Evolutionary conservation across 305 asterid genomes (phyloP), one percentile per base, ranked within the genome.

Genomic region (Fraxinus latifolia): DNA sequence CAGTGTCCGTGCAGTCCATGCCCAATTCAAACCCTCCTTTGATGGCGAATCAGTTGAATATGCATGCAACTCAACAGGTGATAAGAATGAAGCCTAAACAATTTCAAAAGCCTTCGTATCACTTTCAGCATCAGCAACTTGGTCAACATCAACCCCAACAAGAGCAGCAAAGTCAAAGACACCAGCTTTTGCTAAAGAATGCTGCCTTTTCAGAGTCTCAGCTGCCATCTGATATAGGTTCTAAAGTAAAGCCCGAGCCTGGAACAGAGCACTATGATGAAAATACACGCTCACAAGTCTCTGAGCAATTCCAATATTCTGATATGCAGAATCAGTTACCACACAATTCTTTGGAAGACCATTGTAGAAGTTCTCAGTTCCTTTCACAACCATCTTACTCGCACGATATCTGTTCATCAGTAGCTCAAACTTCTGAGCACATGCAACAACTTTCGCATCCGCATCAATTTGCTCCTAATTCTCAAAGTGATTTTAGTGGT

Each of bases 131-230:
- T 74, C 91, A 86, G 86, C 95, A 92, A 80, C 83, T 85, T 85
- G 87, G 83, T 65, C 96, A 91, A 78, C 89, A 83, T 82, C 92
- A 86, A 84, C 83, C 77, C 85, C 94, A 86, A 81, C 97, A 91
- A 82, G 89, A 88, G 80, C 93, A 82, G 85, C 93, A 83, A 86
- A 78, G 33, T 86, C 95, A 91, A 76, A 93, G 82, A 78, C 82
- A 89, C 84, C 98, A 91, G 85, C 83, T 83, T 80, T 83, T 87
- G 82, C 62, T 79, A 50, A 91, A 91, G 87, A 89, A 83, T 84
- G 94, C 89, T 77, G 80, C n/a, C n/a, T n/a, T n/a, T n/a, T n/a
- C n/a, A n/a, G n/a, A 88, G 84, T 86, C 95, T 84, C 98, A 89
- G 82, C 79, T 84, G 29, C 76, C 93, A 67, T 78, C 96, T 84